phyloP scores from a whole-genome alignment of 495 filamentous ascomycete species.

The Penicillium antarcticum region DNA sequence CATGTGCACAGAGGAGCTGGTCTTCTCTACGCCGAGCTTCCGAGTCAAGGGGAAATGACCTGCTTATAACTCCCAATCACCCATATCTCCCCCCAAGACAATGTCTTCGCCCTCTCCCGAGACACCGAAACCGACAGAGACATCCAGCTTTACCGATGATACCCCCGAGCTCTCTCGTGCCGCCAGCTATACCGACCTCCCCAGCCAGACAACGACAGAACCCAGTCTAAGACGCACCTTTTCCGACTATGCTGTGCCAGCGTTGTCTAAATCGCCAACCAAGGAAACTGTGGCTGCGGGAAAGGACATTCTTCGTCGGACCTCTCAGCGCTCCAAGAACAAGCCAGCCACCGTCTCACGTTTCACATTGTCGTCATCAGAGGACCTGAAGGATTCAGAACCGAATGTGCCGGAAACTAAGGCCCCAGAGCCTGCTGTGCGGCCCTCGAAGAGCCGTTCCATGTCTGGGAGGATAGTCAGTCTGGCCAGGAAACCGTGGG shows the following conservation, averaged over 20 bases:
- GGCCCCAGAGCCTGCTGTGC: conserved; percentile 37
- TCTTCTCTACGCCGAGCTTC: conserved; percentile 26
- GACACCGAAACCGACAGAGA: conserved; percentile 4
- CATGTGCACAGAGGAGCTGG: conserved; percentile 43
- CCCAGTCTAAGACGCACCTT: conserved; percentile 39
- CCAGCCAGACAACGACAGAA: conserved; percentile 22
- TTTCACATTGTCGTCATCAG: conserved; percentile 35
- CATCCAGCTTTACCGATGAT: conserved; percentile 20
- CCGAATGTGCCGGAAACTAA: conserved; percentile 27
- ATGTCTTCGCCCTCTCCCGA: conserved; percentile 35
- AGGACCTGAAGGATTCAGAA: conserved; percentile 32
- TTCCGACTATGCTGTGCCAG: conserved; percentile 38
- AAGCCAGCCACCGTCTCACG: conserved; percentile 34
- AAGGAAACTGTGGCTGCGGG: conserved; percentile 45
- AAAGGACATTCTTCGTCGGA: conserved; percentile 45
- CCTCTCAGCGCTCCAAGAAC: conserved; percentile 40
- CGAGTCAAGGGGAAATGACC: conserved; percentile 27
- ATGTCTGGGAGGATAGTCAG: conserved; percentile 65
- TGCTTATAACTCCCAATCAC: conserved; percentile 12
- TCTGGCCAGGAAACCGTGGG: conserved; percentile 67
- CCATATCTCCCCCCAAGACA: conserved; percentile 16
- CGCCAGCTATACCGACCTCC: conserved; percentile 44
- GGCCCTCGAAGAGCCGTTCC: conserved; percentile 44
- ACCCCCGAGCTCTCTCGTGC: conserved; percentile 30
- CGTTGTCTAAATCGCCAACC: conserved; percentile 32